Percentiles rank a stretch among this genome's conserved stretches.
These are phyloP conservation scores for Pestalotiopsis sp. DNA, from an alignment of 2,329 filamentous ascomycete genomes.

Conservation along the genomic window DNA sequence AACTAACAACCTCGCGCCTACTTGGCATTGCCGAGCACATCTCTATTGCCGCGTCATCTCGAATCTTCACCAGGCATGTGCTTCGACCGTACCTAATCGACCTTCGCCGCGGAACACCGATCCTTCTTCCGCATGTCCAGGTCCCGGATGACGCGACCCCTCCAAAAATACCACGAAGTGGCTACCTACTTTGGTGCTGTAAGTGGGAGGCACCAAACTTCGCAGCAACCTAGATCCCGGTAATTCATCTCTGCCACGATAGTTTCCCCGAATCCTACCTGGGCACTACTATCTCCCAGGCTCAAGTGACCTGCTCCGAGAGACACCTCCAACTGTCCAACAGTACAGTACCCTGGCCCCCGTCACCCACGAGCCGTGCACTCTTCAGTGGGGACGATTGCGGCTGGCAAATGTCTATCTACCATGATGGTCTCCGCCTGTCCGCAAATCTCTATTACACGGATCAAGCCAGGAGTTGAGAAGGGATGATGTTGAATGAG, in stretches of 20 bases:
- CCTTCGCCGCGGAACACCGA: not conserved
- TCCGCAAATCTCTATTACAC: not conserved
- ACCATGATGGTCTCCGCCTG: not conserved
- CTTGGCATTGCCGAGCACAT: not conserved
- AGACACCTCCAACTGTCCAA: not conserved
- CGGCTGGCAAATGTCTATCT: not conserved
- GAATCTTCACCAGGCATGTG: not conserved
- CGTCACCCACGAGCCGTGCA: not conserved
- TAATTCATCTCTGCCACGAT: not conserved
- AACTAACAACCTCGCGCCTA: not conserved
- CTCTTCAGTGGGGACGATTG: not conserved
- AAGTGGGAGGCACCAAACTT: not conserved
- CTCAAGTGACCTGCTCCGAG: not conserved
- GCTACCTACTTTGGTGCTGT: not conserved
- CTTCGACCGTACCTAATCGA: not conserved
- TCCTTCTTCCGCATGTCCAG: not conserved
- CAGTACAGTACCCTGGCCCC: not conserved
- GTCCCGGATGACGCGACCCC: constrained; percentile 2
- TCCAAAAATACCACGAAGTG: not conserved
- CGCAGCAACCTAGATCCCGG: not conserved
- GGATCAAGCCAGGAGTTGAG: not conserved
- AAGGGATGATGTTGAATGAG: not conserved
- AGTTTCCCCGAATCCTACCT: not conserved
- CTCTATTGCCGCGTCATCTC: not conserved
- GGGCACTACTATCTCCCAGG: not conserved